These are phyloP conservation scores for Aegilops tauschii DNA, from an alignment of 176 grass and related monocot genomes.

Conservation along the genomic window DNA sequence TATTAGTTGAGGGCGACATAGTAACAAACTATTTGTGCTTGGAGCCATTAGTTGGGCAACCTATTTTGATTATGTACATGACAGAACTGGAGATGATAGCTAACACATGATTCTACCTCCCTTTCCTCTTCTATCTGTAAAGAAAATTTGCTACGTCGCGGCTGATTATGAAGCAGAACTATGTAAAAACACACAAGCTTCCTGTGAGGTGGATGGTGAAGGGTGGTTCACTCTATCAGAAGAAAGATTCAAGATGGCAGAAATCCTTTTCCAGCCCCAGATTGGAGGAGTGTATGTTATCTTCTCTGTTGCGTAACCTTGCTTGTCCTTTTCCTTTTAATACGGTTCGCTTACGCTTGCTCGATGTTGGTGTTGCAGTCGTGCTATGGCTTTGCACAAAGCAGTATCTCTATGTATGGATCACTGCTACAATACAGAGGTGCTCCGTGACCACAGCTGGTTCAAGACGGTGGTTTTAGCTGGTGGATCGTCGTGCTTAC, in stretches of 20 bases:
- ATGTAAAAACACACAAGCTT: conserved; percentile 60
- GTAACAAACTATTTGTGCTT: conserved; percentile 5
- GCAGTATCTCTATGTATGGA: conserved; percentile 89
- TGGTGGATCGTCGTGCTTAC: conserved; percentile 77
- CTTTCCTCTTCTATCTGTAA: conserved; percentile 34
- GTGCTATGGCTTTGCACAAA: conserved; percentile 80
- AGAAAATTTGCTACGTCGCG: conserved; percentile 93
- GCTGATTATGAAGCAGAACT: conserved; percentile 81
- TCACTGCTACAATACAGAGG: conserved; percentile 70
- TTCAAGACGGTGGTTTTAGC: conserved; percentile 88
- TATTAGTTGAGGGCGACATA: background rate
- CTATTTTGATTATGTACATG: background rate
- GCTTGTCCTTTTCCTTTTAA: conserved; percentile 8
- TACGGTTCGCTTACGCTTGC: conserved; percentile 7
- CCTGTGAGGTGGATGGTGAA: conserved; percentile 78
- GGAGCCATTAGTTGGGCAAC: background rate
- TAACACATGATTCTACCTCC: conserved; percentile 11
- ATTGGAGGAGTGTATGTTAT: conserved; percentile 65
- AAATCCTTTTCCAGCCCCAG: conserved; percentile 94
- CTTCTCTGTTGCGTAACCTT: background rate
- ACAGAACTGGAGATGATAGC: background rate
- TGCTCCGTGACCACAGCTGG: conserved; percentile 58
- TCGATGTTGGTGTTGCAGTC: conserved; percentile 51
- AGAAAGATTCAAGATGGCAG: conserved; percentile 75
- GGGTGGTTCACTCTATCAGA: conserved; percentile 77